Evolutionary conservation across 139 green algal species (phyloP).

Genomic region (Tetradesmus obliquus): DNA sequence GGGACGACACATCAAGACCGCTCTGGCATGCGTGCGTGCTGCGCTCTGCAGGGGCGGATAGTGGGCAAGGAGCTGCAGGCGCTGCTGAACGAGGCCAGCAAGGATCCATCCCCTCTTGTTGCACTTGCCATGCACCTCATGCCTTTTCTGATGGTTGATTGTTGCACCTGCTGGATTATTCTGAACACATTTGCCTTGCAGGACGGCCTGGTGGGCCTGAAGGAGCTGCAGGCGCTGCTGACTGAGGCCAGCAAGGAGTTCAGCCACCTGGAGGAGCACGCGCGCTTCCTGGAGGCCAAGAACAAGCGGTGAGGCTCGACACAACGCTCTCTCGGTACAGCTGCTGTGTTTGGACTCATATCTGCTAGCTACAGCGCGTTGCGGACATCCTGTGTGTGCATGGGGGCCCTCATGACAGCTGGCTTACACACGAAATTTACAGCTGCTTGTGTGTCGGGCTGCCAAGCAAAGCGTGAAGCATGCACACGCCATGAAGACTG

Average conservation of each 20-base stretch:
- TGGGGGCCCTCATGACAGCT: no score
- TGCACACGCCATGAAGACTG: no score
- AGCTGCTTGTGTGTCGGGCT: no score
- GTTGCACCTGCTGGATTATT: background rate
- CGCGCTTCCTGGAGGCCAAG: conserved; percentile 78
- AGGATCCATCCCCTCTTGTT: background rate
- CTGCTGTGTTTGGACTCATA: background rate
- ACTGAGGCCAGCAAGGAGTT: conserved; percentile 73
- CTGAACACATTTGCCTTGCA: background rate
- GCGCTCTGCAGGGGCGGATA: background rate
- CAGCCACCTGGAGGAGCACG: conserved; percentile 86
- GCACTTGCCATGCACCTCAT: background rate
- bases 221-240: conserved; percentile 71
- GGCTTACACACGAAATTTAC: no score
- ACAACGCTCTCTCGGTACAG: no score
- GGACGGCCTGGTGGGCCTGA: conserved; percentile 68
- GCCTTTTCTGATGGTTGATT: background rate
- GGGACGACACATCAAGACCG: background rate
- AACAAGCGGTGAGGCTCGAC: conserved; percentile 55
- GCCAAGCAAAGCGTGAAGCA: no score
- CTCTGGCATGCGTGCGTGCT: background rate
- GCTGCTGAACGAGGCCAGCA: background rate
- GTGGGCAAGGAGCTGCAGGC: background rate
- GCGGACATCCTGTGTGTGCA: no score
- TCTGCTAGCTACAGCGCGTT: background rate